phyloP scores from a whole-genome alignment of 139 green algal genomes.

The Micractinium sp. region DNA sequence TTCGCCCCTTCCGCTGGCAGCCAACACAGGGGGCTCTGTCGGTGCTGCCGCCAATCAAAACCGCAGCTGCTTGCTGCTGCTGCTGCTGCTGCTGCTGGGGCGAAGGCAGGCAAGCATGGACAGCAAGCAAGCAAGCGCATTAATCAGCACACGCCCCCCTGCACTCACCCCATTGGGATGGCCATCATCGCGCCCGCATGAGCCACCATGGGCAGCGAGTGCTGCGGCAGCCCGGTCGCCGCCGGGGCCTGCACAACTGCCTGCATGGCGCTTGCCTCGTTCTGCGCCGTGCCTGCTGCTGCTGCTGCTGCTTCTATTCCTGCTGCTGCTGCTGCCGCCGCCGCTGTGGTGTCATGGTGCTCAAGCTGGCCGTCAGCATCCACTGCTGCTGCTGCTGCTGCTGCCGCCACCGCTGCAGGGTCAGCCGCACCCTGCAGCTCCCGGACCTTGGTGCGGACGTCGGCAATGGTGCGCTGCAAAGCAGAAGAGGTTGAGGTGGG shows the following conservation, averaged over 20 bases:
- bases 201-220: neutral
- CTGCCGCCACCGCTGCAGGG: neutral
- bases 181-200: neutral
- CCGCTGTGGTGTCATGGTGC: neutral
- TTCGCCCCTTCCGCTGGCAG: too few species aligned
- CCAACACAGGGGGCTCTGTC: too few species aligned
- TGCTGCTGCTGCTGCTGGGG: too few species aligned
- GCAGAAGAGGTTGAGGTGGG: neutral
- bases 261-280: neutral
- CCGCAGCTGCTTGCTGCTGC: too few species aligned
- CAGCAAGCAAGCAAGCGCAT: too few species aligned
- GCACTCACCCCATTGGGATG: neutral
- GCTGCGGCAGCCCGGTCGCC: neutral
- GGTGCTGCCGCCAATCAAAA: neutral
- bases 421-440: conserved; percentile 22
- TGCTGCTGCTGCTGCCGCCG: neutral
- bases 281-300: neutral
- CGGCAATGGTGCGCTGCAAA: conserved; percentile 36
- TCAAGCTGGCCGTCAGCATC: neutral
- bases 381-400: neutral
- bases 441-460: conserved; percentile 39
- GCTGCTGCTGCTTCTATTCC: neutral
- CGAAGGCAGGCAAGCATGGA: neutral
- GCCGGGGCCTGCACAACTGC: neutral
- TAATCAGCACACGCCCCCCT: too few species aligned